Evolutionary conservation across 2,329 filamentous ascomycete genomes (phyloP).

Genomic region (Gremmenia infestans): DNA sequence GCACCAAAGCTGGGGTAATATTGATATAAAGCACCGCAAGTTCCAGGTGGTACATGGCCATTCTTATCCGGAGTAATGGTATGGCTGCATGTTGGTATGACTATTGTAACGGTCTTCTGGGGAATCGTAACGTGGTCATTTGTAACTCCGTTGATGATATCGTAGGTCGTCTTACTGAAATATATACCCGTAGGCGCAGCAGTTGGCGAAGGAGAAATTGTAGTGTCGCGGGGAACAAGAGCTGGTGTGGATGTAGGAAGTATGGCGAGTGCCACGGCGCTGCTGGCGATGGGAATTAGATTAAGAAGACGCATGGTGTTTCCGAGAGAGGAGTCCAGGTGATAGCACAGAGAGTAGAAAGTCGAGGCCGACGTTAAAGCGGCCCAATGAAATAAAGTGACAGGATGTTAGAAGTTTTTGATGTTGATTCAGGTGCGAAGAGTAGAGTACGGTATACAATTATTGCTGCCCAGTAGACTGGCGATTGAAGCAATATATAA

Average conservation of each 20-base stretch:
- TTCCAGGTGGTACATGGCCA: constrained; percentile 34
- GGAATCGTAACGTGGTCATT: constrained; percentile 27
- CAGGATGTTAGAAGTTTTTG: background rate
- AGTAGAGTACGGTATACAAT: background rate
- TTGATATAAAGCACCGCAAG: constrained; percentile 31
- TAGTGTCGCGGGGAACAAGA: background rate
- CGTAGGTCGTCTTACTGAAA: constrained; percentile 30
- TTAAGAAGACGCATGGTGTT: background rate
- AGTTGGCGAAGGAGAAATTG: background rate
- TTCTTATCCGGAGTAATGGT: constrained; percentile 33
- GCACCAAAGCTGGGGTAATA: constrained; percentile 35
- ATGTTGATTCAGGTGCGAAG: background rate
- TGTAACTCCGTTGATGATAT: constrained; percentile 29
- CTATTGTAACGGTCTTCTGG: constrained; percentile 24
- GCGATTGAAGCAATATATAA: background rate
- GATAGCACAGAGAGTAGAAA: background rate
- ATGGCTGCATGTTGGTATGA: constrained; percentile 34
- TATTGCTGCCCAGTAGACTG: background rate
- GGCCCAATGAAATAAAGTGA: background rate
- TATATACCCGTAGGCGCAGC: background rate
- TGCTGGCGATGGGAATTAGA: background rate
- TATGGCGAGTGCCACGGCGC: background rate
- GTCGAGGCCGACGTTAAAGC: background rate
- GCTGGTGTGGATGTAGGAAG: background rate
- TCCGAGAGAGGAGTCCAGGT: background rate